phyloP scores from a whole-genome alignment of 768 basidiomycete genomes.

The Xerocomellus amylosporus region DNA sequence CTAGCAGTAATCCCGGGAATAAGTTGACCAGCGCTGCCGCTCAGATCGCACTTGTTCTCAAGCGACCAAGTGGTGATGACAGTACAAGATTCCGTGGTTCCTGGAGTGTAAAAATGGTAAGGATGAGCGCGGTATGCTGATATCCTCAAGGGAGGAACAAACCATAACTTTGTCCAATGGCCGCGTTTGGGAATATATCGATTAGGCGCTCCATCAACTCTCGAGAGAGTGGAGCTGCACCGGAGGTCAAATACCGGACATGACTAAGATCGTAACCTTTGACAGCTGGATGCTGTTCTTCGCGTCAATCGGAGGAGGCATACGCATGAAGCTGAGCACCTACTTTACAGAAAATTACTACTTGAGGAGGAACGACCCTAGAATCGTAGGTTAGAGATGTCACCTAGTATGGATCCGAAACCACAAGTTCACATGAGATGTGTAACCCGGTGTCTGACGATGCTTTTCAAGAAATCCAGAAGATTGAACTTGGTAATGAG shows the following conservation, averaged over 20 bases:
- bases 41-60: constrained; percentile 42
- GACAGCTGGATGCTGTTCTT: constrained; percentile 37
- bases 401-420: background rate
- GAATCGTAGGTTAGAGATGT: background rate
- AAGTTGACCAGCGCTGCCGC: constrained; percentile 57
- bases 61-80: constrained; percentile 47
- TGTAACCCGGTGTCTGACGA: constrained; percentile 44
- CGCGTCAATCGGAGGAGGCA: background rate
- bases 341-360: constrained; percentile 51
- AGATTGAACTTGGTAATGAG: constrained; percentile 46
- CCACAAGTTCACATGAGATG: constrained; percentile 38
- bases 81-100: constrained; percentile 63
- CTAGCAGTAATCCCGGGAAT: constrained; percentile 55
- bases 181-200: constrained; percentile 45
- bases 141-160: background rate
- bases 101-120: constrained; percentile 36
- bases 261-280: constrained; percentile 41
- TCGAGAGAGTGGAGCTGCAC: constrained; percentile 57
- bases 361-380: constrained; percentile 48
- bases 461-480: constrained; percentile 43
- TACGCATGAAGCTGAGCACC: background rate
- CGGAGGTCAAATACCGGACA: constrained; percentile 37
- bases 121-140: background rate
- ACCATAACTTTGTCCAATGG: constrained; percentile 66
- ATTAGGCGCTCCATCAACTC: constrained; percentile 48